Base-by-base conservation (phyloP, 495 filamentous ascomycete species). In the Lichina pygmaea region DNA sequence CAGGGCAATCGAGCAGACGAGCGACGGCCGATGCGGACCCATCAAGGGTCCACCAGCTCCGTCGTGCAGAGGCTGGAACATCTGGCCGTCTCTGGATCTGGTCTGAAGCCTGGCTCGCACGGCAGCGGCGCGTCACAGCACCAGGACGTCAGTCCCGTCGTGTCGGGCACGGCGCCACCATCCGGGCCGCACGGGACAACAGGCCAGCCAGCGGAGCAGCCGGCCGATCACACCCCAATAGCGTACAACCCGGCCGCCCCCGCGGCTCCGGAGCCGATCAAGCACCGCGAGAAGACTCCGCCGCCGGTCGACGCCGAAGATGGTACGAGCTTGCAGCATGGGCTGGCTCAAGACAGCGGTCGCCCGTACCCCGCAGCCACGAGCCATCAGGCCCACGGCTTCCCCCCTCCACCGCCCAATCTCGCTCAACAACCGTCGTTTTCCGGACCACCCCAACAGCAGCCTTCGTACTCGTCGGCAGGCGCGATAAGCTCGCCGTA, bases 211-310 rank as follows among this genome's bases (percentile, higher is more conserved):
- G 58, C 52, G 15, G 58, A 61, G 49, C 60, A 68, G 11, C 58
- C 65, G 15, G 62, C 62, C 43, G 63, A 53, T 42, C 43, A 48
- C 31, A 64, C 67, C n/a, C 80, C 82, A n/a, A 69, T 89, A 45
- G 71, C 82, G 2, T 93, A 93, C 52, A 93, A 93, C 58, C 85
- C 85, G 0, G 83, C 85, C 0, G 83, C 85, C 0, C 85, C 85
- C 9, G 65, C 85, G 3, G 81, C 81, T 2, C 80, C 85, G 4
- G 85, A 93, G 54, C 73, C 73, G 11, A 78, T 91, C 52, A 67
- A 73, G 45, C 72, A 85, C 52, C 73, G 85, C 42, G 84, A 93
- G 61, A 89, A 92, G 64, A 93, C 85, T 0, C 84, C 83, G 8
- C 85, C 85, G 7, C 78, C 78, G 33, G 67, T 70, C 11, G 79